Evolutionary conservation across 139 green algal species (phyloP).

Genomic region (Chlamydomonas sphaeroides): DNA sequence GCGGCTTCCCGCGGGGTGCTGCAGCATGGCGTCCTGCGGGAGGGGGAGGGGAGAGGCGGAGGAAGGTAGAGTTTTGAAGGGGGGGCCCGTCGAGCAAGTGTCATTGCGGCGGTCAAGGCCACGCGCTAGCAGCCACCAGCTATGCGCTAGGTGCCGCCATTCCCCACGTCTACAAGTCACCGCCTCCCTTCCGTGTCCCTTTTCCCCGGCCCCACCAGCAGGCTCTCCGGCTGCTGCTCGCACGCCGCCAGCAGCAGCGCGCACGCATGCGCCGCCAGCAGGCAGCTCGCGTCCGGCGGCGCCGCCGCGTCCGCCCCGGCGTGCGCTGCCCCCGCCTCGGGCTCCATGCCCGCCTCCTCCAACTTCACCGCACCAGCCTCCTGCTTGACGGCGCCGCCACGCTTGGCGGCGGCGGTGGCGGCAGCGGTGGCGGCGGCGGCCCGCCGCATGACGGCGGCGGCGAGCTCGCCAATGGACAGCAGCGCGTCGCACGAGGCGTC

Average conservation of each 20-base stretch:
- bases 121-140: no score
- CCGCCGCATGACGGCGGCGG: background rate
- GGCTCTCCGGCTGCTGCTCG: constrained; percentile 32
- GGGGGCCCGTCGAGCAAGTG: no score
- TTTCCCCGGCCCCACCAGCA: constrained; percentile 10
- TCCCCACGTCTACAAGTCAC: no score
- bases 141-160: no score
- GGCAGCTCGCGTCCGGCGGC: background rate
- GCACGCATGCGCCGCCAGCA: constrained; percentile 9
- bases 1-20: background rate
- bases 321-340: background rate
- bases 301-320: background rate
- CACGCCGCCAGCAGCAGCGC: constrained; percentile 32
- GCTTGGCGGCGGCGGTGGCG: background rate
- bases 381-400: background rate
- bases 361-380: background rate
- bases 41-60: background rate
- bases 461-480: constrained; percentile 14
- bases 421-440: background rate
- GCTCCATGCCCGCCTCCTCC: background rate
- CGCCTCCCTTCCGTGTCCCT: background rate
- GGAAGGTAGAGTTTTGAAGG: no score
- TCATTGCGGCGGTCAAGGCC: no score
- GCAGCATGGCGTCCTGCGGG: constrained; percentile 8
- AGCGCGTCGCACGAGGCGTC: constrained; percentile 11